A percentile compares a stretch with the other conserved stretches of the same genome.
Conservation (phyloP, 148 eudicot genomes). For the Polygonum maritimum region DNA sequence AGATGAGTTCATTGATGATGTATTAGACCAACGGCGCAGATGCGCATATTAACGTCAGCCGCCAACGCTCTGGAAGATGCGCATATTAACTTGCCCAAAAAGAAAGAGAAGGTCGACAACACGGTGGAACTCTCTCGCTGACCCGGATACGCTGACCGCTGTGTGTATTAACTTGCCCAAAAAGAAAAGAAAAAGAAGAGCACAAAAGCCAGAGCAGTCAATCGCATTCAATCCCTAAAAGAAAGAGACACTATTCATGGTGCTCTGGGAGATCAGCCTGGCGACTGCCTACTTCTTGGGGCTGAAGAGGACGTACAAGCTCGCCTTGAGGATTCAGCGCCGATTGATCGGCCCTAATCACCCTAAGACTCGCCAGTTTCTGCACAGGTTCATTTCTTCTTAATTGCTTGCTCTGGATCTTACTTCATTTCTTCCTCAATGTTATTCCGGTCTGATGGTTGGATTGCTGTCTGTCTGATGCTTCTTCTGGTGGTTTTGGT, state of each 20-base stretch:
- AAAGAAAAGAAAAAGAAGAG: background rate
- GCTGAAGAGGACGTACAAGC: conserved; percentile 60
- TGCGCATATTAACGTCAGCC: no score
- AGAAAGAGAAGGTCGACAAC: no score
- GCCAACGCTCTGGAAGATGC: no score
- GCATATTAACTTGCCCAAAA: no score
- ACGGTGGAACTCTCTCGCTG: background rate
- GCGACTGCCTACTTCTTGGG: conserved; percentile 87
- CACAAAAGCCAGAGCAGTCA: background rate
- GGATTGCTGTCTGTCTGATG: background rate
- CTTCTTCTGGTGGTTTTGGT: background rate
- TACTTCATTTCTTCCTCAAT: background rate
- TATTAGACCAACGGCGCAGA: no score
- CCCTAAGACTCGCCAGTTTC: conserved; percentile 52
- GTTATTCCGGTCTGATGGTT: background rate
- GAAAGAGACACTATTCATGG: conserved; percentile 30
- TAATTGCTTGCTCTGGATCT: background rate
- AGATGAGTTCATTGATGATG: no score
- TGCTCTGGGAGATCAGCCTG: conserved; percentile 82
- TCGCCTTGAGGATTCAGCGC: conserved; percentile 67
- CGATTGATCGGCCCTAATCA: conserved; percentile 43
- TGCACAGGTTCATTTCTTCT: conserved; percentile 44
- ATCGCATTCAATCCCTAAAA: background rate
- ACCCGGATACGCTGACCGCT: background rate
- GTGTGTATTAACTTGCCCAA: background rate